These are phyloP conservation scores for Priceomyces medius DNA, from an alignment of 805 yeast genomes.

Conservation along the genomic window DNA sequence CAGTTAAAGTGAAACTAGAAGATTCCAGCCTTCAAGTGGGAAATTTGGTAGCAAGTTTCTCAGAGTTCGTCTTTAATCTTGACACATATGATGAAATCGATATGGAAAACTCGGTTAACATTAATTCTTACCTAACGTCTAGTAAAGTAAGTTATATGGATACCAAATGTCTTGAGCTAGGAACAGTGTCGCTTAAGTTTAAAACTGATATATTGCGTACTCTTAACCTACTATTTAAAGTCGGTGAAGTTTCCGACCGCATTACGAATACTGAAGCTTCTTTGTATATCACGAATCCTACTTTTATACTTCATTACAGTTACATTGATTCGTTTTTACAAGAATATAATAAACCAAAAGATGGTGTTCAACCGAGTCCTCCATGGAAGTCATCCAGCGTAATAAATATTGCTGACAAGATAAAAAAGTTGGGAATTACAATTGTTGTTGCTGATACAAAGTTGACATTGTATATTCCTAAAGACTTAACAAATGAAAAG, in stretches of 20 bases:
- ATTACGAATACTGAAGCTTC: constrained; percentile 10
- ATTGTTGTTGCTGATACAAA: constrained; percentile 31
- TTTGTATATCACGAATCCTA: constrained; percentile 33
- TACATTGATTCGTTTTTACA: constrained; percentile 25
- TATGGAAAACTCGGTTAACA: constrained; percentile 10
- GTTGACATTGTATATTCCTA: constrained; percentile 31
- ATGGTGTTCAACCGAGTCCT: not conserved
- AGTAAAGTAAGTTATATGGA: constrained; percentile 27
- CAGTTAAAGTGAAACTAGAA: constrained; percentile 22
- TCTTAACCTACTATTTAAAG: constrained; percentile 11
- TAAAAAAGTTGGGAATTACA: constrained; percentile 20
- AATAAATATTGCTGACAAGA: constrained; percentile 6
- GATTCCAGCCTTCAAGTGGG: constrained; percentile 23
- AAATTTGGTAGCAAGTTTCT: constrained; percentile 14
- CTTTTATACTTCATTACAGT: constrained; percentile 36
- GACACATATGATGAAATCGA: constrained; percentile 7
- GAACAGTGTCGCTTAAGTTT: constrained; percentile 29
- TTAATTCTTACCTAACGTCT: constrained; percentile 26
- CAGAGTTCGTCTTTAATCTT: constrained; percentile 22
- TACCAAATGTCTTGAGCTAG: constrained; percentile 33
- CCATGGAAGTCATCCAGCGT: too few species aligned
- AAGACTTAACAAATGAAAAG: constrained; percentile 10
- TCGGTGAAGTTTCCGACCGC: constrained; percentile 6
- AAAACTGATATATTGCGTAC: constrained; percentile 23
- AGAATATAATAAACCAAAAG: not conserved